Conservation (phyloP, 192 early-diverging fungal genomes). For the Dimargaris cristalligena region DNA sequence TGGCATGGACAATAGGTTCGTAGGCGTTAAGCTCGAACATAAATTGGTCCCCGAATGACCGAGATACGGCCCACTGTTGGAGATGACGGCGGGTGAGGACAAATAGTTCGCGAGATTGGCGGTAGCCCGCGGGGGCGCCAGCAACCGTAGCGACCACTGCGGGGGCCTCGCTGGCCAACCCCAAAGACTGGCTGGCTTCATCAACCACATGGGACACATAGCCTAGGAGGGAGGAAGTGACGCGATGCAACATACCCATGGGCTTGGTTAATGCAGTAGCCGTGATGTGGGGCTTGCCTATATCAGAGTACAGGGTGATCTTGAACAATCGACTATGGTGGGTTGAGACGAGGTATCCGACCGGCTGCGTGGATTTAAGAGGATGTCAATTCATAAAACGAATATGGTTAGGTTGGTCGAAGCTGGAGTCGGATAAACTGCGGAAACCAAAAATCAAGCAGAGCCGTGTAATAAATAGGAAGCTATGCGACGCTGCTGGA, state of each 20-base stretch:
- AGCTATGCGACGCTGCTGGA: too few relatives aligned
- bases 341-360: conserved; percentile 19
- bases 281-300: conserved; percentile 13
- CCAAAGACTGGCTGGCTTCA: neutral
- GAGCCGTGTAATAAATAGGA: too few relatives aligned
- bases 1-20: conserved; percentile 3
- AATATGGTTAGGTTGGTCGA: too few relatives aligned
- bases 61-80: conserved; percentile 25
- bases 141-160: conserved; percentile 16
- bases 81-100: conserved; percentile 21
- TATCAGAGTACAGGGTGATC: conserved; percentile 14
- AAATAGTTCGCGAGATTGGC: conserved; percentile 25
- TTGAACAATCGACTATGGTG: conserved; percentile 17
- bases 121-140: conserved; percentile 21
- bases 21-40: conserved; percentile 15
- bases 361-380: too few relatives aligned
- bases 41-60: conserved; percentile 15
- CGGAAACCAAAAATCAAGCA: too few relatives aligned
- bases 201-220: conserved; percentile 7
- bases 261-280: conserved; percentile 13
- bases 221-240: conserved; percentile 24
- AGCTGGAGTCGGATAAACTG: too few relatives aligned
- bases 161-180: conserved; percentile 11
- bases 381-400: too few relatives aligned
- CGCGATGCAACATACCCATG: conserved; percentile 18